Percentiles rank a stretch among this genome's conserved stretches.
Evolutionary conservation across 768 basidiomycete genomes (phyloP).

Genomic region (Heimioporus sp.): DNA sequence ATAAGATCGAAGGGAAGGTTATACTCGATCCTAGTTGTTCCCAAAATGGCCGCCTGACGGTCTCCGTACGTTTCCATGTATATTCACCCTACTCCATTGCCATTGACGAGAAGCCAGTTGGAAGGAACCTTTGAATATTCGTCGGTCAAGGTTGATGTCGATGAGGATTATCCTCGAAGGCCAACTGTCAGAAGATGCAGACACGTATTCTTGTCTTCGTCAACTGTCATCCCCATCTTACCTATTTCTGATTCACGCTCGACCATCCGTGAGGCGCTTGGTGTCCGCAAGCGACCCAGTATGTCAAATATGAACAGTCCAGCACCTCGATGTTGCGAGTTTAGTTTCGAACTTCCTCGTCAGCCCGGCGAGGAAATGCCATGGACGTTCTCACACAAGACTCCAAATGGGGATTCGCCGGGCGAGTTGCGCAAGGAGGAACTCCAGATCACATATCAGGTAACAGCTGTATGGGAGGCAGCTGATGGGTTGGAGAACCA

Average conservation of each 20-base stretch:
- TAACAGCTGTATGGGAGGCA: slow-evolving; percentile 60
- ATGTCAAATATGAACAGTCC: slow-evolving; percentile 36
- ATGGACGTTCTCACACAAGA: slow-evolving; percentile 48
- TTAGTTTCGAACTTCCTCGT: slow-evolving; percentile 56
- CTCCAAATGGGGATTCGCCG: slow-evolving; percentile 24
- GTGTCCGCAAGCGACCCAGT: slow-evolving; percentile 48
- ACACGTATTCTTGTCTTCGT: slow-evolving; percentile 52
- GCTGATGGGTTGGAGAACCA: slow-evolving; percentile 40
- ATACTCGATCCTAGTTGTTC: slow-evolving; percentile 51
- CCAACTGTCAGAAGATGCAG: slow-evolving; percentile 27
- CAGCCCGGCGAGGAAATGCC: slow-evolving; percentile 61
- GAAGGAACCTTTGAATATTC: slow-evolving; percentile 59
- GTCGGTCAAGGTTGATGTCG: slow-evolving; percentile 21
- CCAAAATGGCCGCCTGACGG: slow-evolving; percentile 53
- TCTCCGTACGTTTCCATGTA: slow-evolving; percentile 42
- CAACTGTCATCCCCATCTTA: slow-evolving; percentile 42
- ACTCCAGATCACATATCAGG: slow-evolving; percentile 50
- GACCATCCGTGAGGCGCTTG: slow-evolving; percentile 31
- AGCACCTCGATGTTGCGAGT: slow-evolving; percentile 37
- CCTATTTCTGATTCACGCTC: slow-evolving; percentile 20
- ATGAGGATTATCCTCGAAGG: slow-evolving; percentile 19
- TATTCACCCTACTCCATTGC: neutral
- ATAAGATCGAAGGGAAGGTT: slow-evolving; percentile 59
- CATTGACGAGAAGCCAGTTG: slow-evolving; percentile 39
- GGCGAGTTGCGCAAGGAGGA: slow-evolving; percentile 33